Percentiles rank a stretch among this genome's conserved stretches.
Evolutionary conservation across 352 stramenopile genomes (phyloP).

Genomic region (Pythium dissotocum): DNA sequence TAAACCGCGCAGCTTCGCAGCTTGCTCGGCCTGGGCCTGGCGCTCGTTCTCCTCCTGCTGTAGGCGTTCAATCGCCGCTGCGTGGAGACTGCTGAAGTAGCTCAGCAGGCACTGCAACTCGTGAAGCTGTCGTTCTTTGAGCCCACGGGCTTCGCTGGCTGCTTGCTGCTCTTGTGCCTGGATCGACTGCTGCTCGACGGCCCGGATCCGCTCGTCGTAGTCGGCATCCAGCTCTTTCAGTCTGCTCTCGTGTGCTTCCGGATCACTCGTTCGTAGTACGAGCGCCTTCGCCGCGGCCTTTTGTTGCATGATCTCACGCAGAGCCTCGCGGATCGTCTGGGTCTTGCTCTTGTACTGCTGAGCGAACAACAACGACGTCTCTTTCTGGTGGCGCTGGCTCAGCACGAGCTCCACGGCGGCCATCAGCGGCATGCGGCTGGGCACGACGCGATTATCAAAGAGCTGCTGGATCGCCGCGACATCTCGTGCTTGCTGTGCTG

Average conservation of each 20-base stretch:
- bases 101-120: constrained; percentile 50
- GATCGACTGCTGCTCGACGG: constrained; percentile 34
- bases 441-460: constrained; percentile 48
- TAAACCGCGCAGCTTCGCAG: constrained; percentile 8
- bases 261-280: constrained; percentile 21
- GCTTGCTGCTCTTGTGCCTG: constrained; percentile 35
- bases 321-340: constrained; percentile 28
- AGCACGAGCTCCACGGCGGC: constrained; percentile 59
- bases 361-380: constrained; percentile 41
- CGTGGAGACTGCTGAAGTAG: constrained; percentile 39
- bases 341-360: constrained; percentile 30
- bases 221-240: constrained; percentile 35
- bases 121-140: constrained; percentile 45
- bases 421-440: constrained; percentile 52
- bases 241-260: constrained; percentile 14
- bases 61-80: constrained; percentile 20
- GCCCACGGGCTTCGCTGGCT: constrained; percentile 24
- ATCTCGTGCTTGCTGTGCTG: constrained; percentile 46
- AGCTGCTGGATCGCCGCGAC: constrained; percentile 58
- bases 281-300: constrained; percentile 53
- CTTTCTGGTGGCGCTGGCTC: constrained; percentile 50
- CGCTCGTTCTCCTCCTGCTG: constrained; percentile 24
- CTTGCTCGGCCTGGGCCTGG: constrained; percentile 10
- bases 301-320: constrained; percentile 46
- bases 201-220: constrained; percentile 43